Evolutionary conservation across 2,329 filamentous ascomycete genomes (phyloP).

Genomic region (Pseudogymnoascus destructans): DNA sequence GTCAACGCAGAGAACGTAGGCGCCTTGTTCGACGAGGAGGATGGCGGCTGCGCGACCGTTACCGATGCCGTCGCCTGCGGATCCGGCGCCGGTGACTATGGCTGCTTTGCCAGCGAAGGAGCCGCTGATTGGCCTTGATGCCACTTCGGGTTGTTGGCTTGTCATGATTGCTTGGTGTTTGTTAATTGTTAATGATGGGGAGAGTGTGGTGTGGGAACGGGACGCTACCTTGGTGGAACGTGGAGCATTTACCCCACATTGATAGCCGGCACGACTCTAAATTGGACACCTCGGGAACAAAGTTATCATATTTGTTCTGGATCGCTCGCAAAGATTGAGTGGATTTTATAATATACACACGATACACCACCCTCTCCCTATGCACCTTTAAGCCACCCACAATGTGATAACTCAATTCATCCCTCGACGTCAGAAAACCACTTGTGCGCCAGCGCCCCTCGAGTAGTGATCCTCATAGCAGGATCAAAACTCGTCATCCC

Average conservation of each 20-base stretch:
- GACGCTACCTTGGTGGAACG: background rate
- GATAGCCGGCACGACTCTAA: background rate
- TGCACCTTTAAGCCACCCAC: background rate
- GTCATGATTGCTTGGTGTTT: background rate
- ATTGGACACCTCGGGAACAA: background rate
- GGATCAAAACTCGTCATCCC: conserved; percentile 30
- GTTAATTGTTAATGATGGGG: background rate
- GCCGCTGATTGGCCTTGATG: conserved; percentile 19
- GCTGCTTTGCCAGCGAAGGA: conserved; percentile 34
- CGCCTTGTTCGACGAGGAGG: conserved; percentile 45
- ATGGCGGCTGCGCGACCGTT: conserved; percentile 46
- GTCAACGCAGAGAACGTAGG: conserved; percentile 45
- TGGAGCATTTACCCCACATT: background rate
- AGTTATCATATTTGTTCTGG: background rate
- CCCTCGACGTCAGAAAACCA: background rate
- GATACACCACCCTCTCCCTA: background rate
- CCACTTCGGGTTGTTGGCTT: background rate
- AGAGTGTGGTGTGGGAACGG: background rate
- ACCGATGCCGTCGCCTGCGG: conserved; percentile 42
- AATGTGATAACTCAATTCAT: background rate
- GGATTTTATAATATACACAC: background rate
- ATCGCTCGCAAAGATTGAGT: background rate
- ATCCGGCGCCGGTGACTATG: conserved; percentile 46
- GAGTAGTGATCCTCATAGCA: conserved; percentile 27
- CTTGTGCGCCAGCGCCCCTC: conserved; percentile 26